Conservation (phyloP, 2,329 filamentous ascomycete genomes). For the Paraconiothyrium brasiliense region DNA sequence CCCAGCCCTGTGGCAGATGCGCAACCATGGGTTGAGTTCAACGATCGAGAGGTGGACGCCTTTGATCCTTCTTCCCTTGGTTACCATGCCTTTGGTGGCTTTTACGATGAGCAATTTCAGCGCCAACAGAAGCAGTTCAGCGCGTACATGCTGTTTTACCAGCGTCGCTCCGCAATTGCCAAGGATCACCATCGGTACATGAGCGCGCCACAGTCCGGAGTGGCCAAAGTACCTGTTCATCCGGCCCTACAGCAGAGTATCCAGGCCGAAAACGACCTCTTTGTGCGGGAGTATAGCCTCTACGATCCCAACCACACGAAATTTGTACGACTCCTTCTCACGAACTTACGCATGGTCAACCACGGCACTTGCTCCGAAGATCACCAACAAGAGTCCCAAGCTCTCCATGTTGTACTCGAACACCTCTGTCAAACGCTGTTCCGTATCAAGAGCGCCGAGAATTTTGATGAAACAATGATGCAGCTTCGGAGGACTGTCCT, state of each 20-base stretch:
- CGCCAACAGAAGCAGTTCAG: slow-evolving; percentile 60
- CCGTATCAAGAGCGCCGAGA: slow-evolving; percentile 73
- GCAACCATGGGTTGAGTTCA: slow-evolving; percentile 86
- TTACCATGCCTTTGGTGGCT: slow-evolving; percentile 73
- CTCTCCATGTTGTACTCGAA: slow-evolving; percentile 65
- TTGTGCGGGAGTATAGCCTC: slow-evolving; percentile 80
- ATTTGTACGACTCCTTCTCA: slow-evolving; percentile 72
- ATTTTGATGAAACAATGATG: slow-evolving; percentile 66
- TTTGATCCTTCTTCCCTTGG: slow-evolving; percentile 81
- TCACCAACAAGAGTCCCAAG: slow-evolving; percentile 57
- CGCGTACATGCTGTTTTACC: slow-evolving; percentile 98
- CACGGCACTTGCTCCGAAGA: slow-evolving; percentile 60
- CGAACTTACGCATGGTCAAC: slow-evolving; percentile 62
- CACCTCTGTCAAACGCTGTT: slow-evolving; percentile 81
- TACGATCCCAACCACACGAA: slow-evolving; percentile 76
- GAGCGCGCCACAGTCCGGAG: slow-evolving; percentile 55
- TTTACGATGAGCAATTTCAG: slow-evolving; percentile 40
- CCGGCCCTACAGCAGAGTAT: slow-evolving; percentile 64
- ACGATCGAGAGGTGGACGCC: slow-evolving; percentile 81
- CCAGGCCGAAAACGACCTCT: slow-evolving; percentile 73
- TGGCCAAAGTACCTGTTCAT: slow-evolving; percentile 59
- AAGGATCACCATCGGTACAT: slow-evolving; percentile 39
- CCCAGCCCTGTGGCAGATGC: slow-evolving; percentile 61
- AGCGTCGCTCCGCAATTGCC: slow-evolving; percentile 74
- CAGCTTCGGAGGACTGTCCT: slow-evolving; percentile 65